A percentile compares a stretch with the other conserved stretches of the same genome.
Evolutionary conservation across 2,329 filamentous ascomycete genomes (phyloP).

Genomic region (Gaeumannomyces sp.): DNA sequence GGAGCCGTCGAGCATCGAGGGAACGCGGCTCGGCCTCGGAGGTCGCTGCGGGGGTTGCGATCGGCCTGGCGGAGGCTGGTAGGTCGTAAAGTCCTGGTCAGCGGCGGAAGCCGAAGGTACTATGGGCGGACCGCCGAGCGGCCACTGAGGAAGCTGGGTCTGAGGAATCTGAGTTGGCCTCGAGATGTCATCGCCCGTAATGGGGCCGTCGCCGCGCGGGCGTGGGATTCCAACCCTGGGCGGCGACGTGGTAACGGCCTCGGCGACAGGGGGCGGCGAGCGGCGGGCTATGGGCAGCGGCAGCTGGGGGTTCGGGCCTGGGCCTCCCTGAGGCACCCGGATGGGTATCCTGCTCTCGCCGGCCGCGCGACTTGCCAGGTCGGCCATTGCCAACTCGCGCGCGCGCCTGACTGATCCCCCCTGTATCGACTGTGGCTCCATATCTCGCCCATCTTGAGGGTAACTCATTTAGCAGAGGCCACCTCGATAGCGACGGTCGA

Average conservation of each 20-base stretch:
- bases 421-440: constrained; percentile 38
- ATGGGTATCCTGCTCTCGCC: neutral
- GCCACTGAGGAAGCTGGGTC: constrained; percentile 41
- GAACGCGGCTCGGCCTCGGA: constrained; percentile 53
- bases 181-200: constrained; percentile 40
- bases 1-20: constrained; percentile 52
- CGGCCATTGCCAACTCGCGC: constrained; percentile 45
- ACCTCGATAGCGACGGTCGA: constrained; percentile 16
- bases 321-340: constrained; percentile 20
- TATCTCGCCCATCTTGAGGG: constrained; percentile 46
- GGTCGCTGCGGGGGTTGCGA: constrained; percentile 51
- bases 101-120: constrained; percentile 24
- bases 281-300: too few species aligned
- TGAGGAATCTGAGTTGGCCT: constrained; percentile 38
- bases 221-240: too few species aligned
- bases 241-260: too few species aligned
- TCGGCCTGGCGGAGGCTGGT: constrained; percentile 44
- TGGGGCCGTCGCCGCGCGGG: too few species aligned
- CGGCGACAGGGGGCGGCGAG: too few species aligned
- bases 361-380: constrained; percentile 23
- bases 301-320: constrained; percentile 26
- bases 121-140: constrained; percentile 35
- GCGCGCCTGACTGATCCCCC: constrained; percentile 48
- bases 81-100: constrained; percentile 32
- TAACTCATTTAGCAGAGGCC: constrained; percentile 45